Conservation (phyloP, 1,284 basidiomycete species). For the Pseudozyma flocculosa region DNA sequence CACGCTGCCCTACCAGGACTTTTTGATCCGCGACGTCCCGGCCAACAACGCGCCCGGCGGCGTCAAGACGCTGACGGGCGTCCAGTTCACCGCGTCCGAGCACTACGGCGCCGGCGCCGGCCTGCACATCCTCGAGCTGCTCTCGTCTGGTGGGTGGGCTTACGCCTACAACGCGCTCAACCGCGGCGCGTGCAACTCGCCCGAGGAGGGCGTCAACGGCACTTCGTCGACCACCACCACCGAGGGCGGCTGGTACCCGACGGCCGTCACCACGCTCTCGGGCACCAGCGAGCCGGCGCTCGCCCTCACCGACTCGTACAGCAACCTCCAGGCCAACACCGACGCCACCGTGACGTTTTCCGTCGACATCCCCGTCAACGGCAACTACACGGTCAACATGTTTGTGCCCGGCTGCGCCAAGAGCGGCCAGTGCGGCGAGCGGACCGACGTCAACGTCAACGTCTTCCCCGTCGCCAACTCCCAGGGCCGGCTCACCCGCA, state of each 20-base stretch:
- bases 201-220: constrained; percentile 39
- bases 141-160: constrained; percentile 71
- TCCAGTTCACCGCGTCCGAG: constrained; percentile 68
- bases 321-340: constrained; percentile 65
- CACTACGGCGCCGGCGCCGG: constrained; percentile 79
- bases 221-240: constrained; percentile 37
- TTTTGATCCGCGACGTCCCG: constrained; percentile 66
- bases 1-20: constrained; percentile 81
- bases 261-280: constrained; percentile 61
- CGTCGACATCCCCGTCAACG: constrained; percentile 84
- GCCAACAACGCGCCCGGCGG: constrained; percentile 52
- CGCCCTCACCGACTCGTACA: constrained; percentile 69
- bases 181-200: constrained; percentile 38
- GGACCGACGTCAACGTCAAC: constrained; percentile 79
- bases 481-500: constrained; percentile 60
- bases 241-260: constrained; percentile 44
- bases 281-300: constrained; percentile 77
- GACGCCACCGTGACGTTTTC: constrained; percentile 79
- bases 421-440: constrained; percentile 74
- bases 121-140: constrained; percentile 81
- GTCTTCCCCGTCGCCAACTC: constrained; percentile 67
- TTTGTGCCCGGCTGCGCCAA: constrained; percentile 81
- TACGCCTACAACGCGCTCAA: constrained; percentile 53
- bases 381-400: constrained; percentile 79
- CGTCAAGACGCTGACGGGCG: constrained; percentile 70